Evolutionary conservation across 805 yeast species (phyloP), one percentile per base, ranked within the genome.

Genomic region (Metschnikowia reukaufii): DNA sequence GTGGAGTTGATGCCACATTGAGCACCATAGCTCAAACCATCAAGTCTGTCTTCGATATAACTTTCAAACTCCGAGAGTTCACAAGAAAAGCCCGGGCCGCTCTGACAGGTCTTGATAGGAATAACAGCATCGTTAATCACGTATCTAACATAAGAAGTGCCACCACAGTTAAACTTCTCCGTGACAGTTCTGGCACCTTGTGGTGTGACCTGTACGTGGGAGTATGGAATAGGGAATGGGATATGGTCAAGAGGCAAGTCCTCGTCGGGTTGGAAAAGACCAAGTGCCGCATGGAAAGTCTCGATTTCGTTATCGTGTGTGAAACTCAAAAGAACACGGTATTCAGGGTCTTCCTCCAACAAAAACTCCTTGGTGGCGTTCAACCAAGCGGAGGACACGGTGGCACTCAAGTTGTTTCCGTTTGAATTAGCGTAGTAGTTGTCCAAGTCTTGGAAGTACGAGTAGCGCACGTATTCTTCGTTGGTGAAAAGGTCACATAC

Each of bases 251-350:
- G 60, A 4, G 82, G 74, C 33, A 81, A 69, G 31, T 71, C 68
- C 4, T 64, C 57, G 17, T 61, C 67, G 8, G 77, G 70, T 49
- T 70, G 67, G 48, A 75, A 51, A 52, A 86, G 61, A 5, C 88
- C 90, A 39, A 86, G 65, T 1, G 92, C 87, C 25, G 87, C 71
- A 54, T 83, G 67, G 54, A 76, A 82, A 35, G 83, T 70, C 49
- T 81, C 70, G 36, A 86, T 64, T 50, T 84, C 85, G 31, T 84
- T 77, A 61, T 88, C 96, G 58, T 88, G 96, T 10, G 88, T 74
- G 69, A 87, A 84, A 54, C 82, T 84, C 54, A 86, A 71, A 73
- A 84, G 84, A 37, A 86, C 70, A 44, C 78, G 83, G 47, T 74
- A 76, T 6, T 60, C 57, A 33, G 78, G 77, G 43, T 48, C 39